phyloP scores from a whole-genome alignment of 2,329 filamentous ascomycete genomes.

The Colletotrichum sp. region DNA sequence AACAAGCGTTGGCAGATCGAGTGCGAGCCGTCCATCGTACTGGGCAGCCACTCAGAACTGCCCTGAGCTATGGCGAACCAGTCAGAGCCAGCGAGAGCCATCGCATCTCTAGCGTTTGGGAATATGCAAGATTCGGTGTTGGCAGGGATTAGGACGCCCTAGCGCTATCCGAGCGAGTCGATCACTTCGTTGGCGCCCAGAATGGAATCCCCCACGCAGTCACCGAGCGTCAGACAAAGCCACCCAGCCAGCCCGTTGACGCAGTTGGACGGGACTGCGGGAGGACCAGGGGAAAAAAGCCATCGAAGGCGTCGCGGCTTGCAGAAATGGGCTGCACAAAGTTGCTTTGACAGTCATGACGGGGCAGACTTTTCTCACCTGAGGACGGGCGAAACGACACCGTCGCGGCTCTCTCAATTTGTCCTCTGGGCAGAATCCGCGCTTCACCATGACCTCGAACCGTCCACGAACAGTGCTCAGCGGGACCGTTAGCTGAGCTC shows the following conservation, averaged over 20 bases:
- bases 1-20: not conserved
- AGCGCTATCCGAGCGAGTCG: slow-evolving; percentile 19
- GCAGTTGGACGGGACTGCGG: not conserved
- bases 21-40: not conserved
- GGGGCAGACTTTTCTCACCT: slow-evolving; percentile 10
- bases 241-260: not conserved
- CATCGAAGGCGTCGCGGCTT: not conserved
- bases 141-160: slow-evolving; percentile 14
- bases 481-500: not conserved
- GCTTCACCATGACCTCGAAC: not conserved
- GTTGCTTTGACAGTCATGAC: slow-evolving; percentile 18
- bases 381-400: not conserved
- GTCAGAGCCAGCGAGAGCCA: slow-evolving; percentile 10
- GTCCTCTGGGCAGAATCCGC: not conserved
- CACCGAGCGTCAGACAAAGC: slow-evolving; percentile 13
- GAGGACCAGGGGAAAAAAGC: not conserved
- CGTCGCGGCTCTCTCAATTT: not conserved
- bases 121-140: slow-evolving; percentile 22
- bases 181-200: slow-evolving; percentile 17
- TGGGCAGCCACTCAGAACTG: not conserved
- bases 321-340: not conserved
- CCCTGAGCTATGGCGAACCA: slow-evolving; percentile 11
- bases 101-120: slow-evolving; percentile 20
- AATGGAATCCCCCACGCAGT: slow-evolving; percentile 13
- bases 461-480: not conserved